Conservation (phyloP, 2,329 filamentous ascomycete species). For the Pseudogymnoascus sp. region DNA sequence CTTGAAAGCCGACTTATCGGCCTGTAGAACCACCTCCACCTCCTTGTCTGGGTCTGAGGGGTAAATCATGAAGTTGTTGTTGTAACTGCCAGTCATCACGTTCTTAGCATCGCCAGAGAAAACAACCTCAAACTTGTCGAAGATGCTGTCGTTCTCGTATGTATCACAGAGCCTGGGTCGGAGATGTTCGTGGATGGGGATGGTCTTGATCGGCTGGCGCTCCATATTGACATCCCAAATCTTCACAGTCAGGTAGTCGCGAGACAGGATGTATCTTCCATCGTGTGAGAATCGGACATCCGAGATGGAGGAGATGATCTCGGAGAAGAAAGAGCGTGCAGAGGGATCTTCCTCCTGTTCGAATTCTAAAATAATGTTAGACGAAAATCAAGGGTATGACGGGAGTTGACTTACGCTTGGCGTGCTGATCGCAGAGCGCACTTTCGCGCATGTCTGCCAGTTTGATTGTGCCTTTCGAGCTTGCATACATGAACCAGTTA, state of each 20-base stretch:
- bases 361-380: constrained; percentile 61
- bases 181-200: constrained; percentile 96
- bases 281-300: constrained; percentile 97
- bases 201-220: constrained; percentile 92
- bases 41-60: constrained; percentile 94
- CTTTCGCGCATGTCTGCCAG: constrained; percentile 97
- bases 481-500: constrained; percentile 99
- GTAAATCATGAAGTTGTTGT: constrained; percentile 99
- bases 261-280: constrained; percentile 91
- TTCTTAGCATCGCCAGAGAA: constrained; percentile 98
- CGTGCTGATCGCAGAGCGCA: constrained; percentile 89
- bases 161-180: constrained; percentile 92
- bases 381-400: background rate
- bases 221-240: constrained; percentile 99
- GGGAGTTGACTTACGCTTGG: constrained; percentile 61
- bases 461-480: constrained; percentile 98
- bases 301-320: constrained; percentile 99
- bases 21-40: constrained; percentile 93
- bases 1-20: constrained; percentile 98
- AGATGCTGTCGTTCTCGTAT: constrained; percentile 99
- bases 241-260: constrained; percentile 97
- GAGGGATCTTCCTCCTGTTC: constrained; percentile 98
- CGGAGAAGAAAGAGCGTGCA: constrained; percentile 96
- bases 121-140: constrained; percentile 99
- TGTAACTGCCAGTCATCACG: constrained; percentile 99